A percentile compares a stretch with the other conserved stretches of the same genome.
These are phyloP conservation scores for Aspergillus kassunensis DNA, from an alignment of 495 filamentous ascomycete genomes.

Conservation along the genomic window DNA sequence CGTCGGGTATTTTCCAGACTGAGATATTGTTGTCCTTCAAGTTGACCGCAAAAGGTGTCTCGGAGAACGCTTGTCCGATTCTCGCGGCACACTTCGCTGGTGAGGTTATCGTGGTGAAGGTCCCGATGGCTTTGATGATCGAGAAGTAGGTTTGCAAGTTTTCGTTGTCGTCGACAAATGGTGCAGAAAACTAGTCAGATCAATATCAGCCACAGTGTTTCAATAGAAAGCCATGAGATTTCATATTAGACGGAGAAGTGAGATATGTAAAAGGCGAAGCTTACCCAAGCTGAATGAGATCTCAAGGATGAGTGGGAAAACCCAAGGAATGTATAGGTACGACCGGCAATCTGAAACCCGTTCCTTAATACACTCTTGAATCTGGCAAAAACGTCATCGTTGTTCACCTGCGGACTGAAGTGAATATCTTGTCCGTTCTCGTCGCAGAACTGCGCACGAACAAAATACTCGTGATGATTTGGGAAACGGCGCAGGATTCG, in stretches of 20 bases:
- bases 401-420: slow-evolving; percentile 51
- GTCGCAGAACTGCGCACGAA: slow-evolving; percentile 68
- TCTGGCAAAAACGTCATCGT: slow-evolving; percentile 48
- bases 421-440: slow-evolving; percentile 64
- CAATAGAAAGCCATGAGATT: no score
- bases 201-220: background rate
- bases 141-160: slow-evolving; percentile 34
- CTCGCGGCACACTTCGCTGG: slow-evolving; percentile 76
- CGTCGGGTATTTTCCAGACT: slow-evolving; percentile 33
- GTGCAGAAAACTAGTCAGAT: slow-evolving; percentile 53
- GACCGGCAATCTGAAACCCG: slow-evolving; percentile 60
- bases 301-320: slow-evolving; percentile 79
- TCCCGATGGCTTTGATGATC: slow-evolving; percentile 61
- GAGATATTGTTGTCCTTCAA: slow-evolving; percentile 16
- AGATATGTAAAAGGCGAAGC: background rate
- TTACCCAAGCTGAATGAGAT: slow-evolving; percentile 55
- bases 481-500: slow-evolving; percentile 69
- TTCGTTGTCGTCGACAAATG: slow-evolving; percentile 51
- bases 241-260: no score
- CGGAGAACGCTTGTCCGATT: slow-evolving; percentile 80
- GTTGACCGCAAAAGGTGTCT: slow-evolving; percentile 54
- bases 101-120: slow-evolving; percentile 58
- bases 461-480: slow-evolving; percentile 58
- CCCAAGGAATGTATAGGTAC: slow-evolving; percentile 64
- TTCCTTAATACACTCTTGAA: slow-evolving; percentile 54